Base-by-base conservation (phyloP, 768 basidiomycete genomes). In the Mycena capillaripes region DNA sequence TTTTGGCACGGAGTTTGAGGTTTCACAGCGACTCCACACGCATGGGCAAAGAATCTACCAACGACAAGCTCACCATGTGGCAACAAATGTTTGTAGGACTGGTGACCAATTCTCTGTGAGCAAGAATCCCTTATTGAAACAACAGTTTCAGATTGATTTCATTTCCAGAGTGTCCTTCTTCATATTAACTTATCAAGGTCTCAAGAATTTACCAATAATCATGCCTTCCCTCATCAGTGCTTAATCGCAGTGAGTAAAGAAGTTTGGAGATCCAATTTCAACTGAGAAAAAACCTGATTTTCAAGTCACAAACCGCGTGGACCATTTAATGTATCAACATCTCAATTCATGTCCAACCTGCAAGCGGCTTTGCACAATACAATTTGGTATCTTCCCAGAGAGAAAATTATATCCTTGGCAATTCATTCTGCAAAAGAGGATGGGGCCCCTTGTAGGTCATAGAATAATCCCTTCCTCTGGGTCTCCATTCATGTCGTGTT, bases 71-170 rank as follows among this genome's bases (percentile, higher is more conserved):
- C n/a, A n/a, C n/a, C n/a, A n/a, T n/a, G n/a, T n/a, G 9, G 27
- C 42, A 19, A 42, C 42, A 17, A 42, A 42, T 7, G 42, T 42
- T 42, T 42, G 42, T 38, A 12, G 34, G 34, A 36, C 34, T 36
- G 34, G 34, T 36, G 34, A 36, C 34, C 6, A 36, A 36, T 36
- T 38, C 57, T 40, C 34, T 58, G 57, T 58, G 36, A 58, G 34
- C 36, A 58, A 58, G 57, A 58, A 58, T 58, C 36, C 57, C 36
- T 58, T 58, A 36, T 38, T 58, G 55, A 56, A 56, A 38, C 36
- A 58, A 58, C 25, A n/a, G 34, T 58, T 58, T 58, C 57, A 38
- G 57, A 58, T 58, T 58, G 57, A 58, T 40, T 58, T 38, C 57
- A 58, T 58, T 58, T 38, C 57, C 57, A 38, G 57, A 38, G 34